These are phyloP conservation scores for Calycina herbarum DNA, from an alignment of 2,329 filamentous ascomycete species.

Conservation along the genomic window DNA sequence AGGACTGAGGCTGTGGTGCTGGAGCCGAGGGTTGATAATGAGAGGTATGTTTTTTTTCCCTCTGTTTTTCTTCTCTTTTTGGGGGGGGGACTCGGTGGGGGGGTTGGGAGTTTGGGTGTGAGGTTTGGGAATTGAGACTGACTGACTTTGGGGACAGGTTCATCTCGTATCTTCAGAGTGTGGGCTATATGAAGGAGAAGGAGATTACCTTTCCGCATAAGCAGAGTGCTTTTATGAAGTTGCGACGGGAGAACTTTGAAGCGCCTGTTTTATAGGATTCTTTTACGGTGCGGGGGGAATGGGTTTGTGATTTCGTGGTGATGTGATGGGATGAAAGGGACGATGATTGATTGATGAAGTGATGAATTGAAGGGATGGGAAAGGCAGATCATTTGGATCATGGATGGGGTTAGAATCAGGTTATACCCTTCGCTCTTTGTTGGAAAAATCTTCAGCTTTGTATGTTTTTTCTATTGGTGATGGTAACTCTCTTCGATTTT, in stretches of 20 bases:
- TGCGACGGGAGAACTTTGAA: constrained; percentile 78
- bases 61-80: neutral
- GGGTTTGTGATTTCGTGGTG: neutral
- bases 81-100: no score
- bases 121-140: neutral
- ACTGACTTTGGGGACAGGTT: constrained; percentile 47
- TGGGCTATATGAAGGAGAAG: constrained; percentile 82
- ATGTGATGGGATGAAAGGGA: neutral
- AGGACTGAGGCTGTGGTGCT: constrained; percentile 81
- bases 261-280: constrained; percentile 53
- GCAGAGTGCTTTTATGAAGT: constrained; percentile 81
- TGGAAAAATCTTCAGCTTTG: no score
- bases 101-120: neutral
- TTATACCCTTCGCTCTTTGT: no score
- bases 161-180: constrained; percentile 65
- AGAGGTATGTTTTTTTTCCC: constrained; percentile 61
- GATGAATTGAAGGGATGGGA: neutral
- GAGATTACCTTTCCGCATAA: constrained; percentile 91
- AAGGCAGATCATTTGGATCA: no score
- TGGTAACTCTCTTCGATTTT: no score
- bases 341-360: neutral
- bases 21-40: constrained; percentile 90
- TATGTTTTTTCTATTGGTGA: no score
- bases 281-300: neutral
- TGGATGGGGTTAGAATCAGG: neutral